phyloP scores from a whole-genome alignment of 129 eudicot genomes.

The Helichrysum umbraculigerum region DNA sequence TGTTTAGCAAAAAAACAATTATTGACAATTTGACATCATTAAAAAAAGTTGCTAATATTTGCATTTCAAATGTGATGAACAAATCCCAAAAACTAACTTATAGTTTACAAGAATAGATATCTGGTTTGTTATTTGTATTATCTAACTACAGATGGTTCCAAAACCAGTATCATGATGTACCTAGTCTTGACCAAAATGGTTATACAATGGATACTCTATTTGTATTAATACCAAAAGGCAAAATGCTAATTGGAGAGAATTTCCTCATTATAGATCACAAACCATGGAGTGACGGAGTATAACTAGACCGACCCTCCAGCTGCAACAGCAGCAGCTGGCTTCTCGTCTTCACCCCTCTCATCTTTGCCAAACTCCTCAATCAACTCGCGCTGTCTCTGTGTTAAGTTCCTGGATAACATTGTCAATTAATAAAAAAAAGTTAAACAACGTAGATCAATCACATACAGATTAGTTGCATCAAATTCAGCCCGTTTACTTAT shows the following conservation, averaged over 20 bases:
- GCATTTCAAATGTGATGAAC: background rate
- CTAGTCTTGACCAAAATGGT: conserved; percentile 13
- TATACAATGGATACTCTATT: conserved; percentile 14
- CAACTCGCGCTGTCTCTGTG: conserved; percentile 65
- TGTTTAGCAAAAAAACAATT: too few species aligned
- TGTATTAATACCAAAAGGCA: conserved; percentile 12
- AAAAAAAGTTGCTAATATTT: too few species aligned
- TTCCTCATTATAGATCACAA: conserved; percentile 9
- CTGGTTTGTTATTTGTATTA: background rate
- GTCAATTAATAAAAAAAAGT: background rate
- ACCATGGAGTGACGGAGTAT: background rate
- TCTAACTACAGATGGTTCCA: conserved; percentile 14
- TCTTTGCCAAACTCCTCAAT: conserved; percentile 69
- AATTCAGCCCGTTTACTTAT: background rate
- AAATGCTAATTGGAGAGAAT: background rate
- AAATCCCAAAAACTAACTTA: conserved; percentile 5
- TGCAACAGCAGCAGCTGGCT: conserved; percentile 49
- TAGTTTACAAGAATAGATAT: conserved; percentile 7
- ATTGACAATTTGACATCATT: too few species aligned
- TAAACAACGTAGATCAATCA: background rate
- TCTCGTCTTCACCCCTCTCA: conserved; percentile 56
- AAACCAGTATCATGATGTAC: background rate
- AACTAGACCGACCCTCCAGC: conserved; percentile 28
- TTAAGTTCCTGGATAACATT: conserved; percentile 51
- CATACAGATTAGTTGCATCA: background rate